Percentiles rank a stretch among this genome's conserved stretches.
Evolutionary conservation across 2,329 filamentous ascomycete genomes (phyloP).

Genomic region (Exophiala bonariae): DNA sequence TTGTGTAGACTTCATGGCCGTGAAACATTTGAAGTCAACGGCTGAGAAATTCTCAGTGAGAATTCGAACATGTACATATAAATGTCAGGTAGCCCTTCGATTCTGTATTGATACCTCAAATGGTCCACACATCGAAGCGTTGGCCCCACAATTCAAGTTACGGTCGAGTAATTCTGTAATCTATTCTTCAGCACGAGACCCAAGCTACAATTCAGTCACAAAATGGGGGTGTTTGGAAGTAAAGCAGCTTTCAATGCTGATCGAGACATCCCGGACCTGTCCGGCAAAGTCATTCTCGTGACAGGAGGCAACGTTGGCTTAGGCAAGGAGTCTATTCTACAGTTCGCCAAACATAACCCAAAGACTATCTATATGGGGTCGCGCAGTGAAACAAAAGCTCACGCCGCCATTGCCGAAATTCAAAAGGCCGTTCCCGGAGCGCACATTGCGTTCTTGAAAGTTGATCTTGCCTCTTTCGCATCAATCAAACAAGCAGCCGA

Average conservation of each 20-base stretch:
- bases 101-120: no score
- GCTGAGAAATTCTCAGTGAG: no score
- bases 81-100: no score
- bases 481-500: conserved; percentile 45
- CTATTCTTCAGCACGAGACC: no score
- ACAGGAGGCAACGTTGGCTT: conserved; percentile 50
- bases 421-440: conserved; percentile 26
- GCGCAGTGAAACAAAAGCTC: conserved; percentile 35
- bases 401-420: conserved; percentile 39
- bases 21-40: no score
- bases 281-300: conserved; percentile 45
- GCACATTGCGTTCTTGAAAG: conserved; percentile 38
- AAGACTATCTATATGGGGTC: conserved; percentile 48
- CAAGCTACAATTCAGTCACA: no score
- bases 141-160: no score
- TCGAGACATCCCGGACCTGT: conserved; percentile 38
- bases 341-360: conserved; percentile 47
- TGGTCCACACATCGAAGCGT: no score
- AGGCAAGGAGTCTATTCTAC: conserved; percentile 46
- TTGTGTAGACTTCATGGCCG: no score
- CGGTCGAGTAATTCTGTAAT: no score
- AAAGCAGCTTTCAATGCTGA: conserved; percentile 20
- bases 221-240: no score
- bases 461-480: conserved; percentile 48
- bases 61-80: no score